Evolutionary conservation across 768 basidiomycete species (phyloP), one percentile per base, ranked within the genome.

Genomic region (Calocera viscosa): DNA sequence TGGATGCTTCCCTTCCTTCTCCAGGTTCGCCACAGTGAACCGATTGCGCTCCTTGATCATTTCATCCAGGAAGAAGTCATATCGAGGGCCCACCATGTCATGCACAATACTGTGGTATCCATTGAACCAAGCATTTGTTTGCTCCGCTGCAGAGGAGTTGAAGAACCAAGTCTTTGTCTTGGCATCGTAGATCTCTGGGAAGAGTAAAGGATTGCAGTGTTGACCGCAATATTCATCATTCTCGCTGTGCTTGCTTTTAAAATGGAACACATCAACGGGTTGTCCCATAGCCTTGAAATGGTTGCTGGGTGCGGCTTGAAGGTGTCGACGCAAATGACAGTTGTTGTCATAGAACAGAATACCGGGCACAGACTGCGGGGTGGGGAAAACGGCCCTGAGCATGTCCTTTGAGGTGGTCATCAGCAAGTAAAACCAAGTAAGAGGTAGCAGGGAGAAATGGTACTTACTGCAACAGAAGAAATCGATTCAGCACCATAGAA

Each of bases 51-150:
- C n/a, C n/a, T n/a, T n/a, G n/a, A n/a, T n/a, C n/a, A n/a, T n/a
- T n/a, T n/a, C n/a, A n/a, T n/a, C n/a, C n/a, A n/a, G 67, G 63
- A 78, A 78, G 33, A 79, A 80, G 43, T 75, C 71, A 30, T 73
- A 77, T 69, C 73, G 72, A 1, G 66, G 69, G 2, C 70, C 68
- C 2, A 24, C 16, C 76, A 77, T 75, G 67, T 75, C 74, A 2
- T 73, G 66, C 2, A 73, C 68, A 34, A 77, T 76, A 0, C 75
- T 65, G 33, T 73, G 71, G 66, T 72, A 67, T 0, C 77, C 77
- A 0, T 78, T 77, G 26, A 81, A 65, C 81, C 81, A 82, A 0
- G 68, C 33, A 63, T 78, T 78, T 16, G 63, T 73, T 74, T 70
- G 75, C 69, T 80, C 78, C 70, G 67, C 79, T 40, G 26, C 64